Evolutionary conservation across 1,284 basidiomycete genomes (phyloP).

Genomic region (Boletus sp.): DNA sequence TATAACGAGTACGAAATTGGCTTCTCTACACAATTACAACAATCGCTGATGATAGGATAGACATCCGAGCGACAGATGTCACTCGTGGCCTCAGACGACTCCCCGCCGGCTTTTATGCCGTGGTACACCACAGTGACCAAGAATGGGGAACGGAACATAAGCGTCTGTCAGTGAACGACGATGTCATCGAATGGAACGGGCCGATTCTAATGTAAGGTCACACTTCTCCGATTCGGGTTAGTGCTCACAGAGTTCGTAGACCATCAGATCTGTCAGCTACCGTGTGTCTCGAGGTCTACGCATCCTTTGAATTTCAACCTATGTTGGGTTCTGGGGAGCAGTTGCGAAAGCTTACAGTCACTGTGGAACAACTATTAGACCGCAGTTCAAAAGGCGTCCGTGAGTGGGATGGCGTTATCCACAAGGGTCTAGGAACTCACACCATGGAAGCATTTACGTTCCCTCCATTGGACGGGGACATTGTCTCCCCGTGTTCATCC

Average conservation of each 20-base stretch:
- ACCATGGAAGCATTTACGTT: not conserved
- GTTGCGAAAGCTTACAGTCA: too few species aligned
- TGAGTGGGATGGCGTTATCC: not conserved
- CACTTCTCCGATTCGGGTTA: not conserved
- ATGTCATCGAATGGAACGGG: not conserved
- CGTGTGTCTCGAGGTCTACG: too few species aligned
- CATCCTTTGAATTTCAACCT: too few species aligned
- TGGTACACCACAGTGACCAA: not conserved
- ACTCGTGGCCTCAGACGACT: not conserved
- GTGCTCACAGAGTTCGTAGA: not conserved
- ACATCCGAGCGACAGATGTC: not conserved
- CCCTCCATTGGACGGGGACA: too few species aligned
- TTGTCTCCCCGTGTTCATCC: too few species aligned
- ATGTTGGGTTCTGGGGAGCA: too few species aligned
- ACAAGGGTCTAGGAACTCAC: not conserved
- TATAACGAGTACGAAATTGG: not conserved
- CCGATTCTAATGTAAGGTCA: not conserved
- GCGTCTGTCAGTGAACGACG: not conserved
- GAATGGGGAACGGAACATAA: not conserved
- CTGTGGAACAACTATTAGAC: not conserved
- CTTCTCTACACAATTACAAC: too few species aligned
- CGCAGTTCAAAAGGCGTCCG: not conserved
- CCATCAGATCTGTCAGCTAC: too few species aligned
- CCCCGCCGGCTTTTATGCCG: too few species aligned
- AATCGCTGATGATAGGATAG: not conserved